These are phyloP conservation scores for Huntiella decipiens DNA, from an alignment of 2,329 filamentous ascomycete species.

Conservation along the genomic window DNA sequence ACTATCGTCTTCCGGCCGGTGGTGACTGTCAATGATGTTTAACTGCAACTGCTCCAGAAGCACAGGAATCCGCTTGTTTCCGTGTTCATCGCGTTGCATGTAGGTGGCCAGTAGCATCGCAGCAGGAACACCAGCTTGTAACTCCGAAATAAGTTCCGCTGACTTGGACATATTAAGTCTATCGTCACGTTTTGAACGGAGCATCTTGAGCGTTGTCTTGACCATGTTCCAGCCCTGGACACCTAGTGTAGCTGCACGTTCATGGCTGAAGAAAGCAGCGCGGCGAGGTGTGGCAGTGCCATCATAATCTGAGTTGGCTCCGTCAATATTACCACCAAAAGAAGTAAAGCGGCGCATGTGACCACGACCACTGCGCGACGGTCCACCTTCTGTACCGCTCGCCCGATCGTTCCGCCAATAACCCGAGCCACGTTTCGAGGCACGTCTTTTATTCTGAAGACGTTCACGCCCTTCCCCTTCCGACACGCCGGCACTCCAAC, in stretches of 20 bases:
- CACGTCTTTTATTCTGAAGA: conserved; percentile 23
- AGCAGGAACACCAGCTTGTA: conserved; percentile 80
- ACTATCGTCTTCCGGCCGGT: conserved; percentile 42
- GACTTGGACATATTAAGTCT: conserved; percentile 89
- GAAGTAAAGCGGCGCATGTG: conserved; percentile 49
- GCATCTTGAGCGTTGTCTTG: conserved; percentile 66
- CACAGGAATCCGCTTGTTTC: conserved; percentile 85
- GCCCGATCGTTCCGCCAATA: conserved; percentile 12
- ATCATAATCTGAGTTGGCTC: conserved; percentile 42
- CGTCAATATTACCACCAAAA: conserved; percentile 33
- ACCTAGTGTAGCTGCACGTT: conserved; percentile 52
- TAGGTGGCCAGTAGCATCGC: conserved; percentile 91
- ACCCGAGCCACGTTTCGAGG: conserved; percentile 4
- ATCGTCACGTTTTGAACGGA: conserved; percentile 69
- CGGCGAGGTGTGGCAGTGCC: conserved; percentile 32
- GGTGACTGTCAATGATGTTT: conserved; percentile 59
- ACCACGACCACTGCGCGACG: conserved; percentile 19
- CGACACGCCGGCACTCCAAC: conserved; percentile 30
- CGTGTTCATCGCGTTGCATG: conserved; percentile 93
- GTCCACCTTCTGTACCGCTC: conserved; percentile 8
- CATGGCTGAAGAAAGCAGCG: conserved; percentile 35
- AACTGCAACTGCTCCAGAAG: conserved; percentile 89
- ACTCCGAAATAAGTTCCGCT: conserved; percentile 85
- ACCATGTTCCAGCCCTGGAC: conserved; percentile 83
- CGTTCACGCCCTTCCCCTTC: conserved; percentile 57